A percentile compares a stretch with the other conserved stretches of the same genome.
These are phyloP conservation scores for Leptomonas pyrrhocoris DNA, from an alignment of 208 protist genomes.

Conservation along the genomic window DNA sequence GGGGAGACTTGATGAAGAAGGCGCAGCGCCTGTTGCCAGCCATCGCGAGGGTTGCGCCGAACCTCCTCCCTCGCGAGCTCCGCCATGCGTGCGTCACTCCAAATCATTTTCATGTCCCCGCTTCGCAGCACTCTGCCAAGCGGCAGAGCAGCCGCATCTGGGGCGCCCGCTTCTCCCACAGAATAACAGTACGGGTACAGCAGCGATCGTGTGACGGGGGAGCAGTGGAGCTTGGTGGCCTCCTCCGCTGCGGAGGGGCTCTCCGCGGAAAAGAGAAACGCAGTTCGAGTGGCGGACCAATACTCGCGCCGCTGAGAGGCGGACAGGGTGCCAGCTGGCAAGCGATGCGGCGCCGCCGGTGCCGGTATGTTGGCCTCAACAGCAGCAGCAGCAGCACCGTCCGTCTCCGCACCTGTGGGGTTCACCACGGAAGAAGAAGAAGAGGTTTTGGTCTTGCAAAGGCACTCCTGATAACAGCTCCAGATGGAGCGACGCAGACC, in stretches of 20 bases:
- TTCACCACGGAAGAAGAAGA: neutral
- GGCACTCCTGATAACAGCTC: conserved; percentile 33
- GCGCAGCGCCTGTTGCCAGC: conserved; percentile 46
- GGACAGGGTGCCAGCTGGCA: conserved; percentile 3
- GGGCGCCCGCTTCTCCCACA: neutral
- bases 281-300: conserved; percentile 34
- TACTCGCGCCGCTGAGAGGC: conserved; percentile 14
- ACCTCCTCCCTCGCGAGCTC: conserved; percentile 32
- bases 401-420: neutral
- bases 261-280: conserved; percentile 73
- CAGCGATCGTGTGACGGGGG: conserved; percentile 18
- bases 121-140: conserved; percentile 9
- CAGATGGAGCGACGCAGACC: conserved; percentile 30
- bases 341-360: neutral
- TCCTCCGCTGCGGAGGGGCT: conserved; percentile 47
- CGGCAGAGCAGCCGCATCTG: neutral
- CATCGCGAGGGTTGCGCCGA: conserved; percentile 20
- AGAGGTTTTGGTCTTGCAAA: neutral
- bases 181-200: conserved; percentile 30
- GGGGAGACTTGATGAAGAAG: conserved; percentile 36
- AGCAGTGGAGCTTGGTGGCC: conserved; percentile 66
- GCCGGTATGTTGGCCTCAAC: no score
- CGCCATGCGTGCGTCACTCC: conserved; percentile 32
- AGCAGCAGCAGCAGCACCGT: no score
- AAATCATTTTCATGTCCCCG: conserved; percentile 28